Conservation (phyloP, 2,329 filamentous ascomycete species). For the Penicillium sp. region DNA sequence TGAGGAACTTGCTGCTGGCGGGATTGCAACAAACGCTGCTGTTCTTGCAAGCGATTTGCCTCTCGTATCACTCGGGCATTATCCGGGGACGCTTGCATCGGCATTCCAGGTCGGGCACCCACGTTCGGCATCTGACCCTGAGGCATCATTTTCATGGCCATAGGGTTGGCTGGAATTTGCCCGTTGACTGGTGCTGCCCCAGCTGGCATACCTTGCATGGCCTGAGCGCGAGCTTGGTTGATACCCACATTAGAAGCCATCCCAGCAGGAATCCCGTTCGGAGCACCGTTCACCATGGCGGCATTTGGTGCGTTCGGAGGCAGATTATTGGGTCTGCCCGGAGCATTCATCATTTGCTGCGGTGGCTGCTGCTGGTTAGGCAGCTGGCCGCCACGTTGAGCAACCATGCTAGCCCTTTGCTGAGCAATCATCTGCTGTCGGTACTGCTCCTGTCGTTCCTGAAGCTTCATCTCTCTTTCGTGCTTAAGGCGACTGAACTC, state of each 20-base stretch:
- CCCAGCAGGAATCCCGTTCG: slow-evolving; percentile 55
- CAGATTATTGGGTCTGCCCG: slow-evolving; percentile 48
- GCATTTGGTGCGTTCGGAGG: slow-evolving; percentile 42
- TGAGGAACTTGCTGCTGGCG: slow-evolving; percentile 45
- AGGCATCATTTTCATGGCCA: slow-evolving; percentile 62
- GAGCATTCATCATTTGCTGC: slow-evolving; percentile 39
- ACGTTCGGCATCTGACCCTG: slow-evolving; percentile 63
- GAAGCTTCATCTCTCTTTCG: slow-evolving; percentile 77
- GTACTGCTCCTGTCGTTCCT: slow-evolving; percentile 63
- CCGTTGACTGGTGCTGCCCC: slow-evolving; percentile 52
- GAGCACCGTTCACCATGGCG: slow-evolving; percentile 47
- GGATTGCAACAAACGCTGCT: slow-evolving; percentile 67
- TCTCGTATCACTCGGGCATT: slow-evolving; percentile 56
- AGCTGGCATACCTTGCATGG: slow-evolving; percentile 51
- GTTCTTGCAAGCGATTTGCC: slow-evolving; percentile 55
- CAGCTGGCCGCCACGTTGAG: slow-evolving; percentile 51
- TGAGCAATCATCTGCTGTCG: slow-evolving; percentile 68
- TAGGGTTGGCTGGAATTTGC: slow-evolving; percentile 59
- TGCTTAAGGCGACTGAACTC: slow-evolving; percentile 90
- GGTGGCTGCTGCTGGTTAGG: slow-evolving; percentile 49
- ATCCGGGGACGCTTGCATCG: slow-evolving; percentile 62
- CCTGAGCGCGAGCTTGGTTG: slow-evolving; percentile 48
- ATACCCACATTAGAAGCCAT: slow-evolving; percentile 46
- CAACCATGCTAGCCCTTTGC: slow-evolving; percentile 55
- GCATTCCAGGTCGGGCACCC: slow-evolving; percentile 46